Evolutionary conservation across 352 stramenopile genomes (phyloP).

Genomic region (Pythium pectinolyticum): DNA sequence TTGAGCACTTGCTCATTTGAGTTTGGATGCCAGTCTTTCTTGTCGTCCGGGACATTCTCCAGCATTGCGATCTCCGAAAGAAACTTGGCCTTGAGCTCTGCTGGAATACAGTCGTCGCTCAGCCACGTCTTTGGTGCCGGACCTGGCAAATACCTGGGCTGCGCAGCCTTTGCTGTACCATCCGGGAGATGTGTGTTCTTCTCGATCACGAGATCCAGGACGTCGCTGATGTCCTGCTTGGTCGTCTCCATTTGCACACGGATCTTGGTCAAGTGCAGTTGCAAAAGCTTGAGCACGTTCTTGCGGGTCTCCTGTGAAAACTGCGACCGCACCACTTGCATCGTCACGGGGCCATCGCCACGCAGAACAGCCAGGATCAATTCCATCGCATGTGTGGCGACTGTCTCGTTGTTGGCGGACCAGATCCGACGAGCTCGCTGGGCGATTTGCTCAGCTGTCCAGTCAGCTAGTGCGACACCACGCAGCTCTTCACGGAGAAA

Average conservation of each 20-base stretch:
- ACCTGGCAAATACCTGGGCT: not conserved
- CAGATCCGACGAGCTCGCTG: not conserved
- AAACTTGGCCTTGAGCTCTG: not conserved
- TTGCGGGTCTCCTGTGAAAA: not conserved
- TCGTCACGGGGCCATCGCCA: not conserved
- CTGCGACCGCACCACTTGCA: not conserved
- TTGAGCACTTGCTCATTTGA: constrained; percentile 49
- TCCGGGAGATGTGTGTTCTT: not conserved
- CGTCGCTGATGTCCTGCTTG: not conserved
- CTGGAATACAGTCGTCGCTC: not conserved
- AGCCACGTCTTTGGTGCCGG: not conserved
- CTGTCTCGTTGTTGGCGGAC: not conserved
- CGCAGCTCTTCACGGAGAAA: not conserved
- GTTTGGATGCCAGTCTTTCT: constrained; percentile 56
- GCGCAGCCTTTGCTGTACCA: too few relatives aligned
- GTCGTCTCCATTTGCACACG: not conserved
- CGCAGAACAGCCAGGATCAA: not conserved
- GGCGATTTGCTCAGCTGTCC: not conserved
- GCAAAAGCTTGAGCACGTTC: not conserved
- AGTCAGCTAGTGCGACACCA: not conserved
- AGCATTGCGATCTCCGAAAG: constrained; percentile 4
- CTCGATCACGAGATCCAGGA: not conserved
- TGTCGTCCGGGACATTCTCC: constrained; percentile 35
- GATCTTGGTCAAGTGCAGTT: not conserved
- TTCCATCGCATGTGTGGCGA: not conserved